Conservation (phyloP, 805 yeast genomes). For the Yueomyces sp. region DNA sequence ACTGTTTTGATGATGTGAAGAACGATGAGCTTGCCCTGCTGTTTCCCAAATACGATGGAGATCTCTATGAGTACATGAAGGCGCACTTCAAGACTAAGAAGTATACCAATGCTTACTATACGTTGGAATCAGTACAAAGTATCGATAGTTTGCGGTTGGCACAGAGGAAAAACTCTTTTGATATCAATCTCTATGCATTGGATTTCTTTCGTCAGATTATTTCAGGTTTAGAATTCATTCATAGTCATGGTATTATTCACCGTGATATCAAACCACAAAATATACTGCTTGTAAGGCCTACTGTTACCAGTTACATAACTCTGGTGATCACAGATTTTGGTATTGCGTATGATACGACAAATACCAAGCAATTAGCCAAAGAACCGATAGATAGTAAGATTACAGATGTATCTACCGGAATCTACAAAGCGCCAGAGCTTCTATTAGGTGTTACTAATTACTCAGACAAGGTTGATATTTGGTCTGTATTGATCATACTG, state of each 20-base stretch:
- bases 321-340: constrained; percentile 63
- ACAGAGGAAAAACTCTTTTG: constrained; percentile 8
- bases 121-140: not conserved
- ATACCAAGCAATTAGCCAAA: constrained; percentile 10
- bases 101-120: constrained; percentile 11
- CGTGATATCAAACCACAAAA: constrained; percentile 92
- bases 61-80: constrained; percentile 11
- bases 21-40: constrained; percentile 8
- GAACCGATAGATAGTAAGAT: constrained; percentile 22
- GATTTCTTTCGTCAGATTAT: constrained; percentile 60
- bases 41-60: constrained; percentile 9
- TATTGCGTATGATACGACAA: constrained; percentile 31
- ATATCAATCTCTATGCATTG: constrained; percentile 6
- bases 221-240: constrained; percentile 67
- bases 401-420: constrained; percentile 49
- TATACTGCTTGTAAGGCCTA: constrained; percentile 24
- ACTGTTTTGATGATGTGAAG: not conserved
- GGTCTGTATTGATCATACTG: constrained; percentile 55
- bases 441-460: constrained; percentile 48
- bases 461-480: constrained; percentile 45
- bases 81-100: constrained; percentile 6
- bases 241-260: constrained; percentile 81
- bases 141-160: not conserved
- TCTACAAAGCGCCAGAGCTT: constrained; percentile 67
- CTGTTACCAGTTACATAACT: constrained; percentile 19